Percentiles rank a stretch among this genome's conserved stretches.
Conservation (phyloP, 768 basidiomycete genomes). For the Naematelia aurantialba region DNA sequence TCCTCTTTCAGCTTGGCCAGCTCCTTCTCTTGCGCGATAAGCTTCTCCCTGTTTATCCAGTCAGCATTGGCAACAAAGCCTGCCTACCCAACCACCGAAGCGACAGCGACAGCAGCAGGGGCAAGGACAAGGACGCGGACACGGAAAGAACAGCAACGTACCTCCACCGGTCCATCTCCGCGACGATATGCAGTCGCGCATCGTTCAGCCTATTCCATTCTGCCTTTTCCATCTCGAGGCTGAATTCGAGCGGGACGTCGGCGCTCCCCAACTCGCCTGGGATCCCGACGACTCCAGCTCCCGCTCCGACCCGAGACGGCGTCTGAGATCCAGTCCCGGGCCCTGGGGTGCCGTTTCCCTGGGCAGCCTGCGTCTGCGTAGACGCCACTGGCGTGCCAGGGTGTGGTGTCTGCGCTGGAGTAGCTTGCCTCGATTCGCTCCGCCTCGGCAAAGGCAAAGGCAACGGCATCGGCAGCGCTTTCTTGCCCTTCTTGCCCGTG, state of each 20-base stretch:
- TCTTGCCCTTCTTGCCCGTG: slow-evolving; percentile 15
- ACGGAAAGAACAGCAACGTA: slow-evolving; percentile 15
- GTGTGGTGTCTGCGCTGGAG: slow-evolving; percentile 49
- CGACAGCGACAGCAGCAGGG: background rate
- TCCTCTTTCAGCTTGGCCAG: slow-evolving; percentile 64
- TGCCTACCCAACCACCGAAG: background rate
- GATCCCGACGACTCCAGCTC: slow-evolving; percentile 23
- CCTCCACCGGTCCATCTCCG: slow-evolving; percentile 73
- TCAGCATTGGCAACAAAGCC: too few relatives aligned
- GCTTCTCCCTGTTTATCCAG: slow-evolving; percentile 46
- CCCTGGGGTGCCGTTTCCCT: slow-evolving; percentile 49
- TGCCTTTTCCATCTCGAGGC: slow-evolving; percentile 75
- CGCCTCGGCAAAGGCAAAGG: too few relatives aligned
- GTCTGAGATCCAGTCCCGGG: slow-evolving; percentile 1
- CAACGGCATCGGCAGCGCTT: slow-evolving; percentile 53
- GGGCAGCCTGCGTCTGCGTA: background rate
- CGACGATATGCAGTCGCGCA: slow-evolving; percentile 65
- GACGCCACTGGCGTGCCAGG: background rate
- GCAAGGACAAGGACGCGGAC: background rate
- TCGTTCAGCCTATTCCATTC: slow-evolving; percentile 76
- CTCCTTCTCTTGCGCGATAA: slow-evolving; percentile 81
- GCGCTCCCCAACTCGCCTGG: slow-evolving; percentile 53
- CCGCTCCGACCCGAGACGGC: too few relatives aligned
- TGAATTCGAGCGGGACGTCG: slow-evolving; percentile 73
- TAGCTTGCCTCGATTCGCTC: background rate